Percentiles rank a stretch among this genome's conserved stretches.
These are phyloP conservation scores for Talaromyces albobiverticillius DNA, from an alignment of 2,329 filamentous ascomycete genomes.

Conservation along the genomic window DNA sequence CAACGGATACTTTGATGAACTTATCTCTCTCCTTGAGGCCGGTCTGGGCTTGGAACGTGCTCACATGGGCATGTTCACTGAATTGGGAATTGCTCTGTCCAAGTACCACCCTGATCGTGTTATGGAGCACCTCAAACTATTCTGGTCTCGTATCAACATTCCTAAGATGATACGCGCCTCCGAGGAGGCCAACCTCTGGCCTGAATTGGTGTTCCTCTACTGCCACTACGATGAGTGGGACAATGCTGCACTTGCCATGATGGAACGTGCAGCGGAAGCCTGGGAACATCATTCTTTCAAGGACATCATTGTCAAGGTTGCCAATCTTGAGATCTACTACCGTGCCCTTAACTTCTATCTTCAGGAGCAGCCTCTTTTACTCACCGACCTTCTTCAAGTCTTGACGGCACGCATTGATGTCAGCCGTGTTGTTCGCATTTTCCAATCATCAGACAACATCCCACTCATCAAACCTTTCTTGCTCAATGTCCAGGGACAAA, in stretches of 20 bases:
- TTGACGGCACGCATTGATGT: constrained; percentile 94
- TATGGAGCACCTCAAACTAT: constrained; percentile 98
- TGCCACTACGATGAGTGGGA: constrained; percentile 98
- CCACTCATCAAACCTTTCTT: constrained; percentile 98
- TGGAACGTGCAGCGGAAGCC: constrained; percentile 93
- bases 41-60: constrained; percentile 88
- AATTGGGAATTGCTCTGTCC: constrained; percentile 84
- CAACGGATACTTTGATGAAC: constrained; percentile 97
- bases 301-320: constrained; percentile 95
- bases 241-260: constrained; percentile 94
- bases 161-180: constrained; percentile 93
- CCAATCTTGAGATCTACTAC: constrained; percentile 99
- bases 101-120: constrained; percentile 94
- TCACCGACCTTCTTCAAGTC: constrained; percentile 92
- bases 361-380: constrained; percentile 89
- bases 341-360: constrained; percentile 95
- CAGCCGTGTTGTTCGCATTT: constrained; percentile 98
- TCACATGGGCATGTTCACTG: constrained; percentile 97
- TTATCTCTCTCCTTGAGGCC: constrained; percentile 90
- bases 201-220: constrained; percentile 96
- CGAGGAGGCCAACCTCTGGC: constrained; percentile 95
- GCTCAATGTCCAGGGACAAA: constrained; percentile 91
- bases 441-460: constrained; percentile 96
- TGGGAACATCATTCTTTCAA: constrained; percentile 99
- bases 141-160: constrained; percentile 97